phyloP scores from a whole-genome alignment of 352 stramenopile species.

The Saprolegnia diclina region DNA sequence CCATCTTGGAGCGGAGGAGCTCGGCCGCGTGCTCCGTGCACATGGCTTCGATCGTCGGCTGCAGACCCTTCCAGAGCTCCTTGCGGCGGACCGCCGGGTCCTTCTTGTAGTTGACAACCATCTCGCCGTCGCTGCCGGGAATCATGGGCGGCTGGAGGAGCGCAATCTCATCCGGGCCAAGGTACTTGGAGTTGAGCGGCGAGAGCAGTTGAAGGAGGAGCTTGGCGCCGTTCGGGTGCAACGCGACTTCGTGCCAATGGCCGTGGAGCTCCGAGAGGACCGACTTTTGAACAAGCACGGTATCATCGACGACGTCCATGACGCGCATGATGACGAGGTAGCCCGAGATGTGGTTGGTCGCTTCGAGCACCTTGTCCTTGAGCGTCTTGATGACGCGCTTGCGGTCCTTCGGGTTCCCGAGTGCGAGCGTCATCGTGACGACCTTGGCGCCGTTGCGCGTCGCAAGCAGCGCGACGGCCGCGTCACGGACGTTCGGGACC shows the following conservation, averaged over 20 bases:
- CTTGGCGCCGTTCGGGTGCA: conserved; percentile 72
- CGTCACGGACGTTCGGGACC: conserved; percentile 80
- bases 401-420: conserved; percentile 82
- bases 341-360: conserved; percentile 84
- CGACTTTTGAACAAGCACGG: conserved; percentile 86
- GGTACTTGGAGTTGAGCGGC: conserved; percentile 77
- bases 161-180: conserved; percentile 67
- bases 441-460: conserved; percentile 84
- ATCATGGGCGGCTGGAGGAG: conserved; percentile 71
- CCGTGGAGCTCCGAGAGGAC: conserved; percentile 78
- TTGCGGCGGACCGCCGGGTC: conserved; percentile 65
- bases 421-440: conserved; percentile 78
- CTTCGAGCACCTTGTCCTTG: conserved; percentile 86
- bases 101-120: conserved; percentile 85
- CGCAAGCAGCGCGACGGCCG: conserved; percentile 74
- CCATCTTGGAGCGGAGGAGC: conserved; percentile 75
- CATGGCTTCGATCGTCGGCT: conserved; percentile 79
- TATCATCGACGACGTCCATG: conserved; percentile 87
- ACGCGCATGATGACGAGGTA: conserved; percentile 88
- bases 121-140: conserved; percentile 46
- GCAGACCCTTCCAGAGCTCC: conserved; percentile 66
- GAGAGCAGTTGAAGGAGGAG: conserved; percentile 73
- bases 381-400: conserved; percentile 89
- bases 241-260: conserved; percentile 58
- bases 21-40: conserved; percentile 49